Evolutionary conservation across 148 eudicot species (phyloP).

Genomic region (Rheum nobile): DNA sequence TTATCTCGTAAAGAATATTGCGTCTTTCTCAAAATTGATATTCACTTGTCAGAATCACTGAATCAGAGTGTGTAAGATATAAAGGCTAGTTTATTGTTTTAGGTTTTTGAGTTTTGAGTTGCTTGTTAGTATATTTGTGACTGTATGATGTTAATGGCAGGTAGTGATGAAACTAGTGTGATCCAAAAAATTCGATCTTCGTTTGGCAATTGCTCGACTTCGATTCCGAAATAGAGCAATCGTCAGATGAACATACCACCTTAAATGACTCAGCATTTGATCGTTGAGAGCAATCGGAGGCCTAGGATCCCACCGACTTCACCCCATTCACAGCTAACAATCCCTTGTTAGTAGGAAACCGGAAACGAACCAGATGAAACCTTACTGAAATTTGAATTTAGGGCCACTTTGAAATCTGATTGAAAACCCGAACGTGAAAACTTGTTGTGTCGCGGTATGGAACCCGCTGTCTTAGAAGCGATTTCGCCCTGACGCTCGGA

Average conservation of each 20-base stretch:
- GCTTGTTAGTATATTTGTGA: not conserved
- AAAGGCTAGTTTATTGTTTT: too few relatives aligned
- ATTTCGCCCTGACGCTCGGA: too few relatives aligned
- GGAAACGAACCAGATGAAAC: too few relatives aligned
- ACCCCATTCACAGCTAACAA: not conserved
- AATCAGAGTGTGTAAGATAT: too few relatives aligned
- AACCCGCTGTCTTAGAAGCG: too few relatives aligned
- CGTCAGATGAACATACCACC: conserved; percentile 10
- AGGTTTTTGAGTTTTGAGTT: too few relatives aligned
- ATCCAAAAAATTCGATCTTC: conserved; percentile 19
- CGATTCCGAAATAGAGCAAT: conserved; percentile 13
- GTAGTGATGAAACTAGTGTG: conserved; percentile 27
- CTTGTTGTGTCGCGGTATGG: too few relatives aligned
- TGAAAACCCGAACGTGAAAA: too few relatives aligned
- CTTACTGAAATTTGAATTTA: too few relatives aligned
- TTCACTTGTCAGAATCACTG: not conserved
- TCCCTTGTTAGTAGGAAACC: too few relatives aligned
- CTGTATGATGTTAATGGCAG: conserved; percentile 12
- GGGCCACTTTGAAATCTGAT: too few relatives aligned
- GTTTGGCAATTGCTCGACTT: conserved; percentile 24
- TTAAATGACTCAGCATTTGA: conserved; percentile 22
- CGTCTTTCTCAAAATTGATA: not conserved
- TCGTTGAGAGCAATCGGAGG: conserved; percentile 16
- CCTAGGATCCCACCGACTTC: conserved; percentile 16
- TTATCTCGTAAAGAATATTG: not conserved